Base-by-base conservation (phyloP, 2,329 filamentous ascomycete species). In the Xylaria sp. region DNA sequence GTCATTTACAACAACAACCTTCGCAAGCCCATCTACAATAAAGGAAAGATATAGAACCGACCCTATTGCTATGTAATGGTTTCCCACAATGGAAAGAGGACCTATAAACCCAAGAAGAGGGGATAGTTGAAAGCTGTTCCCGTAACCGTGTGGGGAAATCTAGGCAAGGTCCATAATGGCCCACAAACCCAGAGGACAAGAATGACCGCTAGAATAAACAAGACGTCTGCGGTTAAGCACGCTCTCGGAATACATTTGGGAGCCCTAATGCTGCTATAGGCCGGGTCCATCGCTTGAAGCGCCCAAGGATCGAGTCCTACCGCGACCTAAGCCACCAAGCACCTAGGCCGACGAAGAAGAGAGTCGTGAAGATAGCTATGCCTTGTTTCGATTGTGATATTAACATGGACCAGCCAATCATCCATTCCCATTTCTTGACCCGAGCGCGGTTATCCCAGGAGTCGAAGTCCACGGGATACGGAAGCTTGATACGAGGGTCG, bases 351-450 rank as follows among this genome's bases (percentile, higher is more conserved):
- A 85, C 67, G 2, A 82, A 72, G 37, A 86, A 65, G 51, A 84
- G 60, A 18, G 84, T 82, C 1, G 78, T 78, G 42, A 89, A 74
- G 12, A 85, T 76, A 65, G 82, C 74, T 2, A 84, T 84, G 1
- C 85, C 86, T 71, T 86, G 80, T 69, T 80, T 81, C 12, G 87
- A 88, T 71, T 85, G 85, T 78, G 85, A 87, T 48, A 88, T 75
- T 53, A 87, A 81, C 79, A 87, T 86, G 59, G 83, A 83, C 84
- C 85, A 87, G 8, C 87, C 87, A 1, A 85, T 83, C 55, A 85
- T 73, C 29, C 66, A 68, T 58, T 79, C 76, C 75, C 76, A 79
- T 23, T 75, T 76, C 69, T 76, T 78, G 68, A 77, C 72, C 35
- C 71, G 60, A 5, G 70, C 68, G 18, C 87, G 81, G 63, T 86